These are phyloP conservation scores for Penicillium sp. DNA, from an alignment of 2,329 filamentous ascomycete species.

Conservation along the genomic window DNA sequence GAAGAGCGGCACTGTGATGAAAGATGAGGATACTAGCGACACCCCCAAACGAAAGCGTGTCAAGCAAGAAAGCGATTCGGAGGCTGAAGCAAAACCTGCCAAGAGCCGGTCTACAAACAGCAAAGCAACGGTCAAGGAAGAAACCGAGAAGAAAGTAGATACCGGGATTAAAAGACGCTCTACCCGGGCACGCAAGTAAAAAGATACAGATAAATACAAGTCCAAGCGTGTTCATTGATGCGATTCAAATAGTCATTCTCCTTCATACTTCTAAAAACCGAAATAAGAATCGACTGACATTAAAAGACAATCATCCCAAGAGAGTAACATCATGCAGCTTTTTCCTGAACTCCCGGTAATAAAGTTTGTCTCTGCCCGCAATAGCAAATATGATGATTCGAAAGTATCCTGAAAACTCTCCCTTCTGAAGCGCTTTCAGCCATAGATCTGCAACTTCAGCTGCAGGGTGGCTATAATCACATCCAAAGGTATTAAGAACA, in stretches of 20 bases:
- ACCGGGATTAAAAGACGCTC: conserved; percentile 26
- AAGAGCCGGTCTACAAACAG: conserved; percentile 27
- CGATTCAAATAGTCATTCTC: too few relatives aligned
- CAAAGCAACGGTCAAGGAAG: conserved; percentile 26
- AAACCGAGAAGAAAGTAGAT: conserved; percentile 19
- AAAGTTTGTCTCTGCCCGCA: too few relatives aligned
- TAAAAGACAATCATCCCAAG: too few relatives aligned
- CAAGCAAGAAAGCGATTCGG: conserved; percentile 31
- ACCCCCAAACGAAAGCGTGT: conserved; percentile 36
- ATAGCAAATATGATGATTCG: conserved; percentile 62
- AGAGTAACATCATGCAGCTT: too few relatives aligned
- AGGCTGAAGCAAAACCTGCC: conserved; percentile 19
- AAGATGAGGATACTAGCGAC: conserved; percentile 35
- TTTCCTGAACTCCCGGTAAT: too few relatives aligned
- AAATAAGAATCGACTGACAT: too few relatives aligned
- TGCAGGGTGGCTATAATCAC: conserved; percentile 62
- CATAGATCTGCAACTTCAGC: conserved; percentile 64
- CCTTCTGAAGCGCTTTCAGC: conserved; percentile 59
- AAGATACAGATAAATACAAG: neutral
- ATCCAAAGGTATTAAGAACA: conserved; percentile 69
- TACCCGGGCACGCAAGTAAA: conserved; percentile 28
- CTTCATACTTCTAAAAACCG: too few relatives aligned
- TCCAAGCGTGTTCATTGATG: neutral
- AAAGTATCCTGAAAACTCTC: conserved; percentile 67
- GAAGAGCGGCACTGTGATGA: conserved; percentile 66